phyloP scores from a whole-genome alignment of 2,329 filamentous ascomycete species.

The Ascochyta fabae region DNA sequence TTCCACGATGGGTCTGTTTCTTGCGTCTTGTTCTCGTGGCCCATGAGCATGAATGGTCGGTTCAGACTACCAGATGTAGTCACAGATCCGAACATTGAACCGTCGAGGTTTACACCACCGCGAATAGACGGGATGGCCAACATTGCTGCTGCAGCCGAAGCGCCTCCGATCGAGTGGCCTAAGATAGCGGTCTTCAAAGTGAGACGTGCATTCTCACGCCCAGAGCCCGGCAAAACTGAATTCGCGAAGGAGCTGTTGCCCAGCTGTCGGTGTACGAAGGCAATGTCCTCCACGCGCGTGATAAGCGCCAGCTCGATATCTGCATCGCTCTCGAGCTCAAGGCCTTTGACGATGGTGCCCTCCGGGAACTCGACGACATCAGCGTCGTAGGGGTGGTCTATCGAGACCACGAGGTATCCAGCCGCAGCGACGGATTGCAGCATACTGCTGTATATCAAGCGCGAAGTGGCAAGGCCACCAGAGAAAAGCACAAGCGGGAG shows the following conservation, averaged over 20 bases:
- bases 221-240: conserved; percentile 13
- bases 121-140: conserved; percentile 22
- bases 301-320: conserved; percentile 28
- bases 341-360: conserved; percentile 40
- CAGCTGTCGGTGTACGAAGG: conserved; percentile 31
- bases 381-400: conserved; percentile 60
- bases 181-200: conserved; percentile 26
- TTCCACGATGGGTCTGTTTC: conserved; percentile 38
- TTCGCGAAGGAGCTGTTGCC: conserved; percentile 15
- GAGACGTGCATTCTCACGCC: not conserved
- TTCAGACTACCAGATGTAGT: conserved; percentile 18
- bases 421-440: conserved; percentile 56
- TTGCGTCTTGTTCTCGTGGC: conserved; percentile 39
- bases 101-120: conserved; percentile 48
- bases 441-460: conserved; percentile 53
- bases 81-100: conserved; percentile 35
- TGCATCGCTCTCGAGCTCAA: conserved; percentile 31
- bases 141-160: conserved; percentile 32
- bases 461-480: conserved; percentile 53
- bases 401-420: conserved; percentile 56
- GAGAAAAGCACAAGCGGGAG: conserved; percentile 52
- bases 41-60: conserved; percentile 33
- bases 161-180: conserved; percentile 49
- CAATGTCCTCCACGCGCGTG: conserved; percentile 33
- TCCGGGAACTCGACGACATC: conserved; percentile 59